A percentile compares a stretch with the other conserved stretches of the same genome.
Evolutionary conservation across 2,329 filamentous ascomycete species (phyloP).

Genomic region (Paecilomyces formosus): DNA sequence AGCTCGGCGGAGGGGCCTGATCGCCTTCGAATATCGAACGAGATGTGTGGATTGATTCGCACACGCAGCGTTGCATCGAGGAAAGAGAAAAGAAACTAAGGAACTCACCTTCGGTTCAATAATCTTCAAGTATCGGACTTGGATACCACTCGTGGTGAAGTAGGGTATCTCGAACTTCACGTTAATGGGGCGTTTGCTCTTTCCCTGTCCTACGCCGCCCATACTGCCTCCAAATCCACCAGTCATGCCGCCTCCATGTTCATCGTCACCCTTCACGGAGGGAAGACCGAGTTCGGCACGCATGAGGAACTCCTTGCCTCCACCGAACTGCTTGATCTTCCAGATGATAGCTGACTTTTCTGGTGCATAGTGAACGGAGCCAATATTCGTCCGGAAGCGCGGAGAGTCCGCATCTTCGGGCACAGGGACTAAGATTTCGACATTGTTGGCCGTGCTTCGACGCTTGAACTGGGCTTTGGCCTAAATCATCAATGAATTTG

Average conservation of each 20-base stretch:
- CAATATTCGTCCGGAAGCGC: slow-evolving; percentile 94
- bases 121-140: slow-evolving; percentile 97
- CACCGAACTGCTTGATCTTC: slow-evolving; percentile 99
- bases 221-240: slow-evolving; percentile 95
- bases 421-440: slow-evolving; percentile 94
- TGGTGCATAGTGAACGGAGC: slow-evolving; percentile 92
- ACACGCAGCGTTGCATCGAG: not conserved
- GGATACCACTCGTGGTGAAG: slow-evolving; percentile 98
- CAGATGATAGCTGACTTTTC: slow-evolving; percentile 97
- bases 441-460: slow-evolving; percentile 94
- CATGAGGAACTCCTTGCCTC: slow-evolving; percentile 98
- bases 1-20: not conserved
- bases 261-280: slow-evolving; percentile 89
- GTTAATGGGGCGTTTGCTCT: slow-evolving; percentile 92
- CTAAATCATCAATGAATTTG: slow-evolving; percentile 23
- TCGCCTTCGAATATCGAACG: not conserved
- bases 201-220: slow-evolving; percentile 78
- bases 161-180: slow-evolving; percentile 99
- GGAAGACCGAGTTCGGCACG: slow-evolving; percentile 90
- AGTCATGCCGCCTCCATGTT: slow-evolving; percentile 94
- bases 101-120: slow-evolving; percentile 92
- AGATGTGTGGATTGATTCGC: not conserved
- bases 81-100: not conserved
- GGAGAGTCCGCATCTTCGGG: slow-evolving; percentile 95
- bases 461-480: slow-evolving; percentile 97